Conservation (phyloP, 1,284 basidiomycete species). For the Ceratobasidium papillatum region DNA sequence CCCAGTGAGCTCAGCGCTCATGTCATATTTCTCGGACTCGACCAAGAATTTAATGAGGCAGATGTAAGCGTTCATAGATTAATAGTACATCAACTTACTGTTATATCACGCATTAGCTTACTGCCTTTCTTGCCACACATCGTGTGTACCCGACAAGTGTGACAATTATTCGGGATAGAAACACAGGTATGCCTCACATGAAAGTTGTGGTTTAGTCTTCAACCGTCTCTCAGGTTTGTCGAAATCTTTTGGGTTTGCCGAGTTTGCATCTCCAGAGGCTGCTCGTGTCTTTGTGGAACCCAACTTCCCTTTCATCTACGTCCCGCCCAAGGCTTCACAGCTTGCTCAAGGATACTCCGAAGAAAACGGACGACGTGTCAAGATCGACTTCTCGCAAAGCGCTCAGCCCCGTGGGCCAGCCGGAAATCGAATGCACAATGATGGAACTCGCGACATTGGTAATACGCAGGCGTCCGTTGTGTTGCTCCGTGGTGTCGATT, state of each 20-base stretch:
- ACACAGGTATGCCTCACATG: conserved; percentile 81
- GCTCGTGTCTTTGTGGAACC: conserved; percentile 88
- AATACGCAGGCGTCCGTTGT: conserved; percentile 80
- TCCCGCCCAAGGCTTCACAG: conserved; percentile 84
- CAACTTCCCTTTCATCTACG: conserved; percentile 82
- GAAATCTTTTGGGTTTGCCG: conserved; percentile 93
- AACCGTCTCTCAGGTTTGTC: conserved; percentile 68
- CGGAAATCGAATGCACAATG: conserved; percentile 60
- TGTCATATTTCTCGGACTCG: conserved; percentile 90
- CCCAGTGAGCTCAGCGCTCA: conserved; percentile 85
- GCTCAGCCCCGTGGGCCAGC: conserved; percentile 51
- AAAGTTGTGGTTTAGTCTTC: conserved; percentile 74
- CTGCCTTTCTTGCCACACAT: conserved; percentile 76
- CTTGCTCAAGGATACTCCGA: conserved; percentile 68
- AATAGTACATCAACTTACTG: not conserved
- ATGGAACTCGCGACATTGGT: conserved; percentile 93
- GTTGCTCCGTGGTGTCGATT: conserved; percentile 87
- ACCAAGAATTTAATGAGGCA: conserved; percentile 87
- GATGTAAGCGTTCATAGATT: conserved; percentile 70
- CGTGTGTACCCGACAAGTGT: conserved; percentile 81
- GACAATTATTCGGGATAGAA: conserved; percentile 92
- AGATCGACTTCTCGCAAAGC: conserved; percentile 90
- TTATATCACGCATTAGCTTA: conserved; percentile 61
- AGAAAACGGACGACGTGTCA: conserved; percentile 79
- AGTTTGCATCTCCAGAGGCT: conserved; percentile 83